Base-by-base conservation (phyloP, 179 eudicot genomes). In the Spergularia azorica region DNA sequence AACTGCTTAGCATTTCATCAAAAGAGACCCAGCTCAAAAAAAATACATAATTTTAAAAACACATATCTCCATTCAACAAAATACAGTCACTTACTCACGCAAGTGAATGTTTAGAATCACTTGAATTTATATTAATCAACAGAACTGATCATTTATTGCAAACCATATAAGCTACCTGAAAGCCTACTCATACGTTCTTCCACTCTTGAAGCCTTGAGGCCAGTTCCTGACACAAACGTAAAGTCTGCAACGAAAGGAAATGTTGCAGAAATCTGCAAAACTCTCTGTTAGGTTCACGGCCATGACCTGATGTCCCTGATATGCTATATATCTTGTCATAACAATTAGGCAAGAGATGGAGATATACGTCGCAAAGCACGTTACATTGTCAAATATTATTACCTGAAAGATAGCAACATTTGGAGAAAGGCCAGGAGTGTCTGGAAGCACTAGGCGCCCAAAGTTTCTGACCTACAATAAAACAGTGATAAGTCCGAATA, bases 331-430 rank as follows among this genome's bases (percentile, higher is more conserved):
- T 43, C 48, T 43, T 52, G 11, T 41, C 64, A 78, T 68, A 57
- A 6, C 3, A 15, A n/a, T 16, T 4, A 20, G 58, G 43, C 60
- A 59, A 65, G 77, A 8, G 20, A 66, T n/a, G 10, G n/a, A n/a
- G 17, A 73, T 36, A 65, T 20, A 71, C 50, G 71, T 70, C 70
- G 38, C 61, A 70, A 26, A 10, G 50, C 63, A 74, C 54, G 55
- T 38, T 56, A 52, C n/a, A 65, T 0, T 26, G 32, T 26, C 32
- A 26, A 26, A 26, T 26, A 26, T 26, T 0, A 46, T 43, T 85
- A 96, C 99, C 97, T 95, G 99, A 74, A 91, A 96, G 15, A 96
- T 92, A 76, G 92, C 79, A 79, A 96, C 81, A 72, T 92, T 96
- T 51, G 99, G 78, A 81, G 95, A 88, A 72, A 86, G 75, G 64